phyloP scores from a whole-genome alignment of 2,329 filamentous ascomycete genomes.

The Aspergillus neotritici region DNA sequence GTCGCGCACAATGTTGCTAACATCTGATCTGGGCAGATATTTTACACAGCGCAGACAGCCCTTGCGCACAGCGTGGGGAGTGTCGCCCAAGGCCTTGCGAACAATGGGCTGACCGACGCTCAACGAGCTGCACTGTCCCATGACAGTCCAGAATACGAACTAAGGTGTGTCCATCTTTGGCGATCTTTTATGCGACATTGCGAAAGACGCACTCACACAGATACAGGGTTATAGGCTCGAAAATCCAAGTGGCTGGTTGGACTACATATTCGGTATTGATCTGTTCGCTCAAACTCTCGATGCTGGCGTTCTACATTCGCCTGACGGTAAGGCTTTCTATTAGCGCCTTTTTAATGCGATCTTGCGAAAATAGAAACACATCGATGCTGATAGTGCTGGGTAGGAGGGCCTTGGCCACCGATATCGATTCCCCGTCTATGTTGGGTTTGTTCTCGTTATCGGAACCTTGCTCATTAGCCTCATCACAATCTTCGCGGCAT shows the following conservation, averaged over 20 bases:
- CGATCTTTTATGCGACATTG: background rate
- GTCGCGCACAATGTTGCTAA: conserved; percentile 2
- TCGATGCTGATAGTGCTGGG: background rate
- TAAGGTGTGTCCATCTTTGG: conserved; percentile 18
- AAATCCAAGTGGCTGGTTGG: conserved; percentile 50
- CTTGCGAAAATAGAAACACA: too few relatives aligned
- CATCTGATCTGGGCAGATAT: conserved; percentile 28
- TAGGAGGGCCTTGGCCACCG: conserved; percentile 21
- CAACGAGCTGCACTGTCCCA: conserved; percentile 41
- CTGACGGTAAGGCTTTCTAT: conserved; percentile 35
- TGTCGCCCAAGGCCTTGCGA: conserved; percentile 46
- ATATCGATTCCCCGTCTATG: conserved; percentile 37
- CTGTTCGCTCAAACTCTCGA: conserved; percentile 48
- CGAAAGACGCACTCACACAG: background rate
- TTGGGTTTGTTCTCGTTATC: conserved; percentile 46
- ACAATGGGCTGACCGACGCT: conserved; percentile 50
- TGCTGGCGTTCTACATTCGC: conserved; percentile 51
- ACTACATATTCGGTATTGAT: conserved; percentile 46
- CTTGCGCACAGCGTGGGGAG: conserved; percentile 45
- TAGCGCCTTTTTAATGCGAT: too few relatives aligned
- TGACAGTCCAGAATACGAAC: conserved; percentile 38
- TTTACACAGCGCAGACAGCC: conserved; percentile 46
- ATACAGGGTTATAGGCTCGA: conserved; percentile 45
- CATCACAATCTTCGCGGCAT: conserved; percentile 46
- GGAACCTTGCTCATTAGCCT: conserved; percentile 44